phyloP scores from a whole-genome alignment of 345 rosid species.

The Arabis hirsuta region DNA sequence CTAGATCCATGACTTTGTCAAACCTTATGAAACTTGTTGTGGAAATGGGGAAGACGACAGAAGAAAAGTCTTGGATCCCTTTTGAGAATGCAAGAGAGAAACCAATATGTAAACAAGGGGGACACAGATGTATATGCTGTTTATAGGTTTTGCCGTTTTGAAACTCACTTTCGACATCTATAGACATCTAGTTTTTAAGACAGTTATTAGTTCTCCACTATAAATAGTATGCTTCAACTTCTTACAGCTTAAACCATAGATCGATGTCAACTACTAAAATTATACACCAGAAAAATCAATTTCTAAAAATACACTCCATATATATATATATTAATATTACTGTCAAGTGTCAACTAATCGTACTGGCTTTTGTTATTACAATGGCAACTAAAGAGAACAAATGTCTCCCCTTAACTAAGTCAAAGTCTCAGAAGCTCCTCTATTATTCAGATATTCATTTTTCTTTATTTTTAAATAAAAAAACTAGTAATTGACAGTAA shows the following conservation, averaged over 20 bases:
- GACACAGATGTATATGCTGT: conserved; percentile 22
- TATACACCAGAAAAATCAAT: neutral
- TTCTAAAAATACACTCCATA: neutral
- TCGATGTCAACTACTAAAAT: neutral
- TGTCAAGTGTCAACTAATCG: too few relatives aligned
- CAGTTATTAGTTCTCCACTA: too few relatives aligned
- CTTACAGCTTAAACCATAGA: too few relatives aligned
- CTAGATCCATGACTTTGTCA: neutral
- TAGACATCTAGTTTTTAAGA: conserved; percentile 16
- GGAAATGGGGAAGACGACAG: conserved; percentile 12
- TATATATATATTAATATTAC: neutral
- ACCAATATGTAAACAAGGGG: conserved; percentile 26
- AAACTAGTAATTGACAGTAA: too few relatives aligned
- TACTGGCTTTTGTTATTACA: neutral
- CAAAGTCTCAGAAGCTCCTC: too few relatives aligned
- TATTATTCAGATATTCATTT: too few relatives aligned
- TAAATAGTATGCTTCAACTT: too few relatives aligned
- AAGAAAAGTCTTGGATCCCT: conserved; percentile 9
- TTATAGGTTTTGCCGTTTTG: conserved; percentile 22
- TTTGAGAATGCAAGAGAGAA: neutral
- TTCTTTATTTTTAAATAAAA: too few relatives aligned
- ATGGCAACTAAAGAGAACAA: too few relatives aligned
- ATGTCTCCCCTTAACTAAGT: too few relatives aligned
- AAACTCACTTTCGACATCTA: conserved; percentile 11
- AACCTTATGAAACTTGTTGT: conserved; percentile 4